Percentiles rank a stretch among this genome's conserved stretches.
phyloP scores from a whole-genome alignment of 78 protist genomes.

The Polysphondylium violaceum region DNA sequence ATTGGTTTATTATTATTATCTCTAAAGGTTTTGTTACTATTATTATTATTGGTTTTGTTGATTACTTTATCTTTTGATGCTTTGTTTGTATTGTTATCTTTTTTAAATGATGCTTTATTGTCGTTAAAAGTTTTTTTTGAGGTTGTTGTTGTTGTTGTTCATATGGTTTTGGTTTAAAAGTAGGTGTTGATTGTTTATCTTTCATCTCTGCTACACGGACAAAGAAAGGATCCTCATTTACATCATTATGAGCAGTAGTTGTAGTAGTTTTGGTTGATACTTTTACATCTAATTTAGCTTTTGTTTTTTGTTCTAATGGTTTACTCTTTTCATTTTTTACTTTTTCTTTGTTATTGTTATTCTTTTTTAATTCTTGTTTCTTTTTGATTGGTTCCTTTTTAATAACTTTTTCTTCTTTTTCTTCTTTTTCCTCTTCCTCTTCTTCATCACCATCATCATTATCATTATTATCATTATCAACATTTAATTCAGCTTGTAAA shows the following conservation, averaged over 20 bases:
- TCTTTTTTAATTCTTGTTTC: not conserved
- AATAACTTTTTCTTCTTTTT: not conserved
- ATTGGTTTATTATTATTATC: not conserved
- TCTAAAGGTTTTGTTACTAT: not conserved
- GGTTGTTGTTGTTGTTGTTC: not conserved
- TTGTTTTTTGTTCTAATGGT: not conserved
- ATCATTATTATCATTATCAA: not conserved
- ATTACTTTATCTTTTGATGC: not conserved
- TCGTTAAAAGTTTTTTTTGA: not conserved
- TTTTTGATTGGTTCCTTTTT: not conserved
- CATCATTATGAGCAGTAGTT: too few relatives aligned
- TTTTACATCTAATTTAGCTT: too few relatives aligned
- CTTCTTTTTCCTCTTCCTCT: not conserved
- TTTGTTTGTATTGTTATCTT: not conserved
- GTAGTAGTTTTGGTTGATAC: too few relatives aligned
- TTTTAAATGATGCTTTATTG: not conserved
- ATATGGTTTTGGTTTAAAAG: slow-evolving; percentile 1
- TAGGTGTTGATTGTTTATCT: too few relatives aligned
- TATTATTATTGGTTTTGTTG: not conserved
- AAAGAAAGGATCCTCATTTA: too few relatives aligned
- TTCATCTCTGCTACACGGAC: too few relatives aligned
- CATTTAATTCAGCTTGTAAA: not conserved
- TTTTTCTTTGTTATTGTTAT: not conserved
- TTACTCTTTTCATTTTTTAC: not conserved
- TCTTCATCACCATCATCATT: not conserved